Conservation (phyloP, 305 asterid species). For the Fraxinus dipetala region DNA sequence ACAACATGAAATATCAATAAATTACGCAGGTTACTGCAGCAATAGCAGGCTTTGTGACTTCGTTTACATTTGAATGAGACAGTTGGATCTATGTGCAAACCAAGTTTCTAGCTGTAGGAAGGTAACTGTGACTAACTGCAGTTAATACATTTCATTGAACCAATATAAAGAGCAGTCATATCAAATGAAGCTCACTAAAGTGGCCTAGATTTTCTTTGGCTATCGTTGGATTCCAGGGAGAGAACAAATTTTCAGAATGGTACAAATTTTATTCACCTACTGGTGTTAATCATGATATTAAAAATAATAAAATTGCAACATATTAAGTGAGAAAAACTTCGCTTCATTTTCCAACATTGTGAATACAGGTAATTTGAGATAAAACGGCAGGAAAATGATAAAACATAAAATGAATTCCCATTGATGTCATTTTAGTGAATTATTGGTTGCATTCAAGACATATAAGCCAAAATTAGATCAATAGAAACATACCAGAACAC, state of each 20-base stretch:
- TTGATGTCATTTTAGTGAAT: not conserved
- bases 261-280: not conserved
- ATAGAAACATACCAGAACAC: conserved; percentile 50
- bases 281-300: not conserved
- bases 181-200: not conserved
- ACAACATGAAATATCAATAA: conserved; percentile 17
- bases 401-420: not conserved
- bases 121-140: not conserved
- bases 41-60: not conserved
- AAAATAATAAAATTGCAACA: not conserved
- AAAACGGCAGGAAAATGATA: not conserved
- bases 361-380: not conserved
- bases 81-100: not conserved
- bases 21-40: conserved; percentile 13
- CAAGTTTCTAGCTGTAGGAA: not conserved
- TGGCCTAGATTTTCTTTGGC: not conserved
- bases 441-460: not conserved
- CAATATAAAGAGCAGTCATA: conserved; percentile 3
- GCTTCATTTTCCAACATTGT: not conserved
- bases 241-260: not conserved
- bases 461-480: not conserved
- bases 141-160: not conserved
- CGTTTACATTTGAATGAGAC: not conserved
- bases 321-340: conserved; percentile 1
- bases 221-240: not conserved